Evolutionary conservation across 2,329 filamentous ascomycete genomes (phyloP).

Genomic region (Ophiocordyceps camponoti-saundersi): DNA sequence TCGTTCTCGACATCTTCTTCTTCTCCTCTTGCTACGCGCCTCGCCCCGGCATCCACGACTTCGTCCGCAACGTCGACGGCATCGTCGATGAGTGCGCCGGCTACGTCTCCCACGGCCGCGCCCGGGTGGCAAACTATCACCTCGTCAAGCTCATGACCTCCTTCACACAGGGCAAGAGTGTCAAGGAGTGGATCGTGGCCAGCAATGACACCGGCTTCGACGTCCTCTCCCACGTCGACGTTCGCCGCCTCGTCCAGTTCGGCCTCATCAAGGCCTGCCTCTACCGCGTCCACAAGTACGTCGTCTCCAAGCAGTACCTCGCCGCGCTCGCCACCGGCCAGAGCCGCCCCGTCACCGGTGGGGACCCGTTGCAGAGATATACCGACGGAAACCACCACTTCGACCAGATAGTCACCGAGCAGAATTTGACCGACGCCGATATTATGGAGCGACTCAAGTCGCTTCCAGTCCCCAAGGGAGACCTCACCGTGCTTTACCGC

Average conservation of each 20-base stretch:
- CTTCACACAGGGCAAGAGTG: conserved; percentile 67
- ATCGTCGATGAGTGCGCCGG: conserved; percentile 76
- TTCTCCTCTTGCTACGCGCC: conserved; percentile 84
- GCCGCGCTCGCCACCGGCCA: conserved; percentile 37
- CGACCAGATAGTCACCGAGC: conserved; percentile 69
- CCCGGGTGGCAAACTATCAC: conserved; percentile 37
- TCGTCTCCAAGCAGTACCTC: conserved; percentile 50
- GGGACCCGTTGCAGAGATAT: conserved; percentile 45
- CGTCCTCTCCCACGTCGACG: conserved; percentile 61
- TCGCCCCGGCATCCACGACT: conserved; percentile 58
- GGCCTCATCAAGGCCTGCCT: conserved; percentile 90
- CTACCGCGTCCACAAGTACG: conserved; percentile 85
- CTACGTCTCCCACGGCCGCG: conserved; percentile 49
- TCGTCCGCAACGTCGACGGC: conserved; percentile 55
- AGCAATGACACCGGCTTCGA: conserved; percentile 50
- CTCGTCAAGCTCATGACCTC: conserved; percentile 73
- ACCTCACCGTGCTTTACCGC: conserved; percentile 36
- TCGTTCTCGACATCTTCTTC: conserved; percentile 88
- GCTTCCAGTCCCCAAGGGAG: conserved; percentile 32
- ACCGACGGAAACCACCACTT: conserved; percentile 61
- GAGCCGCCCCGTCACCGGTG: conserved; percentile 20
- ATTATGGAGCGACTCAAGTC: conserved; percentile 51
- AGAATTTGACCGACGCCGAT: conserved; percentile 51
- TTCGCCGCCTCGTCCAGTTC: conserved; percentile 85
- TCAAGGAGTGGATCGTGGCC: conserved; percentile 71